A percentile compares a stretch with the other conserved stretches of the same genome.
Conservation (phyloP, 2,329 filamentous ascomycete genomes). For the Nothophaeocryptopus gaeumannii region DNA sequence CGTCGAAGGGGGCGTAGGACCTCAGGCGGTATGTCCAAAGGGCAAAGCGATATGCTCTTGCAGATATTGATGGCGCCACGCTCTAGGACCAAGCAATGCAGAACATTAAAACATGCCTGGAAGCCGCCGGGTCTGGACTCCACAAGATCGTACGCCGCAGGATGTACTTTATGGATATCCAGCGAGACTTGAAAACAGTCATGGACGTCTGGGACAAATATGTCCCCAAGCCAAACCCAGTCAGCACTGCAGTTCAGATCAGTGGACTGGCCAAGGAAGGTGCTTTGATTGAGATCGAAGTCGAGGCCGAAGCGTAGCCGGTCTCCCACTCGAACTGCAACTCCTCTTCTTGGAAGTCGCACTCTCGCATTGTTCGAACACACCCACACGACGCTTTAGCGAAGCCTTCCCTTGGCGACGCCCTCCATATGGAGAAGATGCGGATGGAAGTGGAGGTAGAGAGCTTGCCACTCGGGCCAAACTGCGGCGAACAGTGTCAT, state of each 20-base stretch:
- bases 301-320: conserved; percentile 14
- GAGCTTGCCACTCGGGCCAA: conserved; percentile 1
- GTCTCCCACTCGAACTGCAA: no score
- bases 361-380: no score
- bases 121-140: conserved; percentile 14
- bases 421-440: background rate
- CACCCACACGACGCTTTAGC: no score
- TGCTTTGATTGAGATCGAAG: conserved; percentile 23
- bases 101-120: conserved; percentile 21
- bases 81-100: conserved; percentile 17
- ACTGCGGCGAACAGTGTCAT: background rate
- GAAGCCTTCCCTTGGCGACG: no score
- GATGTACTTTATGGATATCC: conserved; percentile 23
- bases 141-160: conserved; percentile 19
- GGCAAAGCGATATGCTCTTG: no score
- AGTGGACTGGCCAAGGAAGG: conserved; percentile 17
- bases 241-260: conserved; percentile 24
- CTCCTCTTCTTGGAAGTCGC: no score
- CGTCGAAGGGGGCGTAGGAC: conserved; percentile 13
- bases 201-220: conserved; percentile 6
- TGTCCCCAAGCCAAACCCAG: conserved; percentile 14
- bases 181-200: conserved; percentile 16
- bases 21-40: background rate
- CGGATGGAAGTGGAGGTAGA: background rate
- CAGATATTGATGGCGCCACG: background rate